Evolutionary conservation across 2,329 filamentous ascomycete species (phyloP), one percentile per base, ranked within the genome.

Genomic region (Fusarium nematophilum): DNA sequence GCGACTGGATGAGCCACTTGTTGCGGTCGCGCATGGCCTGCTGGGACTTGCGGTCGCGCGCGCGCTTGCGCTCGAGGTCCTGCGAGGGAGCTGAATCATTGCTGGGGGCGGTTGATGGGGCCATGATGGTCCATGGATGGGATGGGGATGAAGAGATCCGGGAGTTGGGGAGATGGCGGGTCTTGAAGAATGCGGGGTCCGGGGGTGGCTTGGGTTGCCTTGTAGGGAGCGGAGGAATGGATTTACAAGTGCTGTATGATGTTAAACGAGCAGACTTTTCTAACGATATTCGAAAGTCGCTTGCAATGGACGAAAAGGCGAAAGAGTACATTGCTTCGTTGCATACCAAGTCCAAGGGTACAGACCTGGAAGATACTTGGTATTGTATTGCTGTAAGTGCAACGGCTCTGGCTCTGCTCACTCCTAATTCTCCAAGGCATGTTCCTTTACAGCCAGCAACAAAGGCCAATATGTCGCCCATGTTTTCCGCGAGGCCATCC

Each of bases 21-120:
- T 70, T 72, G 10, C 70, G 68, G 51, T 73, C 69, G 6, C 70
- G 66, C 71, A 73, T 73, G 13, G 70, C 70, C 63, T 73, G 71
- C 56, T 73, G 71, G 1, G 69, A 72, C 50, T 70, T 71, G 37
- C 70, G 69, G 47, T 73, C 71, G 17, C 70, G 57, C 3, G 71
- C 71, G 17, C 70, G 66, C 51, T 73, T 73, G 34, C 69, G 66
- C 46, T 70, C 68, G 21, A 72, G 53, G 45, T 72, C 70, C 26
- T 49, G 39, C 14, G 52, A 51, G 31, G 31, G 26, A 27, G 52
- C 47, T 59, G 57, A 59, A 53, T 59, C 57, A 56, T 59, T 29
- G 37, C 53, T 23, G 31, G 21, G 29, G 31, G 21, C 39, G 21
- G 49, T 31, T 30, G 54, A 57, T 26, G 54, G 49, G 38, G 38